A percentile compares a stretch with the other conserved stretches of the same genome.
These are phyloP conservation scores for Aphanoascus verrucosus DNA, from an alignment of 2,329 filamentous ascomycete species.

Conservation along the genomic window DNA sequence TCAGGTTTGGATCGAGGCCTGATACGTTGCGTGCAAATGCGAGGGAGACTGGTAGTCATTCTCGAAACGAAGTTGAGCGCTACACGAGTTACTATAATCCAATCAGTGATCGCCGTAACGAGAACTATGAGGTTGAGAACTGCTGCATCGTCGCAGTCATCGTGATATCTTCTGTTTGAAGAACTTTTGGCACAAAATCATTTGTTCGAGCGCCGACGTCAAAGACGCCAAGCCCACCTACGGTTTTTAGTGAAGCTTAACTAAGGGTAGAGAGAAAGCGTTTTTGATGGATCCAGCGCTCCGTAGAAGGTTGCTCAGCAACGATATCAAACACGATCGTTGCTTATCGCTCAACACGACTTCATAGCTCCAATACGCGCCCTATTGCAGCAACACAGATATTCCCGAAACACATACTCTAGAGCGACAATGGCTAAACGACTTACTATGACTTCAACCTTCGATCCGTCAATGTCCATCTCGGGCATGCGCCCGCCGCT, in stretches of 20 bases:
- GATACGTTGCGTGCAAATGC: constrained; percentile 19
- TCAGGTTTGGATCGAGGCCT: constrained; percentile 38
- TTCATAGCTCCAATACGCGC: too few relatives aligned
- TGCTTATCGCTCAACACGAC: neutral
- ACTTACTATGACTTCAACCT: constrained; percentile 26
- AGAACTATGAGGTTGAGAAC: neutral
- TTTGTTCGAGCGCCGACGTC: too few relatives aligned
- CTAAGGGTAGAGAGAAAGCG: too few relatives aligned
- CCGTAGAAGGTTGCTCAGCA: constrained; percentile 5
- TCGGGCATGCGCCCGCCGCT: constrained; percentile 44
- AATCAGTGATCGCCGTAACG: neutral
- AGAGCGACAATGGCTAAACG: neutral
- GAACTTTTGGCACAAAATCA: neutral
- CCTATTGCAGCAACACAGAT: neutral
- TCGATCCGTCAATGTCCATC: constrained; percentile 48
- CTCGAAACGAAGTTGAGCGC: constrained; percentile 20
- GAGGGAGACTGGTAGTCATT: constrained; percentile 12
- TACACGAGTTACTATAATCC: neutral
- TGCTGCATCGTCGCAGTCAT: neutral
- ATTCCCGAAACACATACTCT: neutral
- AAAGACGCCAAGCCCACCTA: neutral
- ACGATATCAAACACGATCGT: neutral
- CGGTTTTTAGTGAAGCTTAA: neutral
- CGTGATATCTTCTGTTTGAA: neutral
- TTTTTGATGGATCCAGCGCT: neutral